These are phyloP conservation scores for Rosa rugosa DNA, from an alignment of 306 rosid genomes.

Conservation along the genomic window DNA sequence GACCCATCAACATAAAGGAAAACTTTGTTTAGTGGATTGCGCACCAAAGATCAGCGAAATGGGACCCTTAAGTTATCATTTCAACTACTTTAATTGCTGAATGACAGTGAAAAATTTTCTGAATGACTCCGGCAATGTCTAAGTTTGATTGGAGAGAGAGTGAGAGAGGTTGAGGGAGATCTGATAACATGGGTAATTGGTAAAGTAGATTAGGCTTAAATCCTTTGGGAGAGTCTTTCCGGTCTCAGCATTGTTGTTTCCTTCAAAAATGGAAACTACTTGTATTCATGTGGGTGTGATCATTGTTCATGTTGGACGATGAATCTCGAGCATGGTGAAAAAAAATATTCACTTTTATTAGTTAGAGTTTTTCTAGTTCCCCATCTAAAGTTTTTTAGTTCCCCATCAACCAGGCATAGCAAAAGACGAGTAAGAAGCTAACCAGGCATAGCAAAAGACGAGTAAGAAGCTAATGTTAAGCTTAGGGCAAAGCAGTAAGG, in stretches of 20 bases:
- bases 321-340: not conserved
- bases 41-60: not conserved
- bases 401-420: not conserved
- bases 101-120: slow-evolving; percentile 1
- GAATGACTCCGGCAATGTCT: not conserved
- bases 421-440: not conserved
- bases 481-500: not conserved
- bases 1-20: not conserved
- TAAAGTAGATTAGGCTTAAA: slow-evolving; percentile 8
- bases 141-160: slow-evolving; percentile 11
- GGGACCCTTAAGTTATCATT: slow-evolving; percentile 7
- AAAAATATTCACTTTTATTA: not conserved
- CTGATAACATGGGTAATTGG: not conserved
- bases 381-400: not conserved
- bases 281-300: not conserved
- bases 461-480: not conserved
- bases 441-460: not conserved
- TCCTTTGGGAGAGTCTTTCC: slow-evolving; percentile 2
- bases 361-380: not conserved
- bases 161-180: not conserved
- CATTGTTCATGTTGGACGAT: slow-evolving; percentile 15
- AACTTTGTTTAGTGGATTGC: slow-evolving; percentile 4
- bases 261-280: slow-evolving; percentile 3
- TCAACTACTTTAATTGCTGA: slow-evolving; percentile 9
- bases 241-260: slow-evolving; percentile 8